Evolutionary conservation across 2,329 filamentous ascomycete species (phyloP).

Genomic region (Daldinia sp.): DNA sequence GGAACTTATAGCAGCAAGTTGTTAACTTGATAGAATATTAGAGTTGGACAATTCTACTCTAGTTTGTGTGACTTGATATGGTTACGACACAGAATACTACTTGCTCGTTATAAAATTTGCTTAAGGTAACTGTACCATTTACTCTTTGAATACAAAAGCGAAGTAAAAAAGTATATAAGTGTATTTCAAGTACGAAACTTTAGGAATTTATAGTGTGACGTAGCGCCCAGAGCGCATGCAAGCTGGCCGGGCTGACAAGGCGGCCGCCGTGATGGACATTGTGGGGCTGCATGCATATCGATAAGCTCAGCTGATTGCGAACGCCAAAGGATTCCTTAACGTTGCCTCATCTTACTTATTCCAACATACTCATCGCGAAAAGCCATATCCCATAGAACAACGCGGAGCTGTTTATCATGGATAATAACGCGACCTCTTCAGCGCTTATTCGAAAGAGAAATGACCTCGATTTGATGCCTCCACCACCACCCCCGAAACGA

Average conservation of each 20-base stretch:
- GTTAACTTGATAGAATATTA: no score
- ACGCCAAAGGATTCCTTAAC: slow-evolving; percentile 3
- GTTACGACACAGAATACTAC: no score
- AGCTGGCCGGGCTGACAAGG: not conserved
- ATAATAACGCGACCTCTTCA: slow-evolving; percentile 52
- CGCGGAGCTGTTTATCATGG: slow-evolving; percentile 52
- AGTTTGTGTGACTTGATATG: no score
- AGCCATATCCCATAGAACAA: not conserved
- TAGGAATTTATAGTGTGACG: not conserved
- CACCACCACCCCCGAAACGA: slow-evolving; percentile 84
- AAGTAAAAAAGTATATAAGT: no score
- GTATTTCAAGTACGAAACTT: not conserved
- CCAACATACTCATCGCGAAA: slow-evolving; percentile 4
- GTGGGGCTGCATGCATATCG: slow-evolving; percentile 16
- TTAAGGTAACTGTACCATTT: no score
- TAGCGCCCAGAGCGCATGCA: not conserved
- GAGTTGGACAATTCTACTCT: no score
- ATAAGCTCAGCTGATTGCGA: slow-evolving; percentile 16
- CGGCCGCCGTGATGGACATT: not conserved
- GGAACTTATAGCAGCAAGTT: no score
- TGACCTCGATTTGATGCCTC: slow-evolving; percentile 84
- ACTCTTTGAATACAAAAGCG: no score
- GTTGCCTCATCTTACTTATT: slow-evolving; percentile 2
- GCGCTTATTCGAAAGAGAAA: slow-evolving; percentile 74
- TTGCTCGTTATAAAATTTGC: no score